Evolutionary conservation across 2,329 filamentous ascomycete species (phyloP).

Genomic region (Aspergillus viridinutans): DNA sequence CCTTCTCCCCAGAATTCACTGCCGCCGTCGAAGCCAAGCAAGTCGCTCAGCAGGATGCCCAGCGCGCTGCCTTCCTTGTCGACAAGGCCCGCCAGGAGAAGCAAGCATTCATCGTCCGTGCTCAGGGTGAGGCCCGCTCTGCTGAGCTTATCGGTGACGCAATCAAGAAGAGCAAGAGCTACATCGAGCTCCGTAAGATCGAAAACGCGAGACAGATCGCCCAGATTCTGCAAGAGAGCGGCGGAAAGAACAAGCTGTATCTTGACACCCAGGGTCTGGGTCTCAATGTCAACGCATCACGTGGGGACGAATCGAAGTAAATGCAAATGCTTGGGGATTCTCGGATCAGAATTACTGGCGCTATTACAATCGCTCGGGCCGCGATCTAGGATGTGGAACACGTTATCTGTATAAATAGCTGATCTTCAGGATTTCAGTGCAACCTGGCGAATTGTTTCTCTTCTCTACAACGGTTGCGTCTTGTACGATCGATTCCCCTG

Average conservation of each 20-base stretch:
- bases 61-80: slow-evolving; percentile 93
- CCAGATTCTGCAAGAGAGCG: slow-evolving; percentile 76
- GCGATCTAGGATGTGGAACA: slow-evolving; percentile 18
- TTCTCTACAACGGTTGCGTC: slow-evolving; percentile 21
- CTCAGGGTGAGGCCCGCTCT: slow-evolving; percentile 97
- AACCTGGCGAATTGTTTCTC: slow-evolving; percentile 30
- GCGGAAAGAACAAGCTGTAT: slow-evolving; percentile 88
- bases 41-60: slow-evolving; percentile 82
- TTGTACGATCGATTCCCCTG: background rate
- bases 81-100: slow-evolving; percentile 99
- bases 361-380: slow-evolving; percentile 20
- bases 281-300: slow-evolving; percentile 65
- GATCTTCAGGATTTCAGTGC: slow-evolving; percentile 24
- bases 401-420: slow-evolving; percentile 36
- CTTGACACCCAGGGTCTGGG: slow-evolving; percentile 87
- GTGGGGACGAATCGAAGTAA: slow-evolving; percentile 30
- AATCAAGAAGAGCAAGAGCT: slow-evolving; percentile 98
- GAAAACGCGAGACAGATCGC: slow-evolving; percentile 93
- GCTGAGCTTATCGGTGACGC: slow-evolving; percentile 97
- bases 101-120: slow-evolving; percentile 96
- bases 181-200: slow-evolving; percentile 95
- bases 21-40: slow-evolving; percentile 67
- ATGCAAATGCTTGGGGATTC: slow-evolving; percentile 6
- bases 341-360: slow-evolving; percentile 9
- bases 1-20: slow-evolving; percentile 66